phyloP scores from a whole-genome alignment of 73 alveolate genomes.

The Uronychia binucleata region DNA sequence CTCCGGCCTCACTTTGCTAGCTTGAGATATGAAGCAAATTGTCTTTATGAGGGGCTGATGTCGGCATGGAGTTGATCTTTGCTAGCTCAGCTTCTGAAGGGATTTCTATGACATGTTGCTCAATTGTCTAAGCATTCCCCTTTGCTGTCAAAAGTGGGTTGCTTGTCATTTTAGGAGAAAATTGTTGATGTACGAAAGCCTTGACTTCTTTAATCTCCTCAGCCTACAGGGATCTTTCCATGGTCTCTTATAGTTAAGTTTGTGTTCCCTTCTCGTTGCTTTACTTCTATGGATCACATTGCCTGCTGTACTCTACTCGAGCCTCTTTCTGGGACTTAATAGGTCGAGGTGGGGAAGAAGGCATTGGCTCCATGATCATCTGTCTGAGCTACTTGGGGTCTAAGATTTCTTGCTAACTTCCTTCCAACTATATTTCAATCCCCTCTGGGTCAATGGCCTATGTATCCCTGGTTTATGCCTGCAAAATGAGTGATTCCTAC shows the following conservation, averaged over 20 bases:
- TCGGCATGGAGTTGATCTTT: neutral
- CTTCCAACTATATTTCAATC: too few relatives aligned
- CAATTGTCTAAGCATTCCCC: neutral
- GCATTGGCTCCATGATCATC: too few relatives aligned
- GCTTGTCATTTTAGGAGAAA: neutral
- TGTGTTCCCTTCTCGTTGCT: neutral
- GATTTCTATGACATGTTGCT: neutral
- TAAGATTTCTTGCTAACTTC: neutral
- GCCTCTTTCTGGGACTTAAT: neutral
- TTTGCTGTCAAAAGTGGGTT: neutral
- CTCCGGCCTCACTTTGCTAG: neutral
- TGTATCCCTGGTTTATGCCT: too few relatives aligned
- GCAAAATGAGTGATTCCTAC: too few relatives aligned
- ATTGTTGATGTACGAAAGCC: neutral
- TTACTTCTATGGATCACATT: neutral
- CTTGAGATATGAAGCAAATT: neutral
- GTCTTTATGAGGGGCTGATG: neutral
- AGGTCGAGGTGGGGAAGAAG: too few relatives aligned
- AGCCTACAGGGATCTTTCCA: neutral
- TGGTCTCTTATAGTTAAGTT: neutral
- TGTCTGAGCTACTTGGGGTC: too few relatives aligned
- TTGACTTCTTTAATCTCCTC: neutral
- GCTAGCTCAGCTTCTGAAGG: neutral
- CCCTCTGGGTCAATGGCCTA: too few relatives aligned
- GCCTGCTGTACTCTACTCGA: neutral